Evolutionary conservation across 768 basidiomycete species (phyloP).

Genomic region (Tylopilus vinaceipallidus): DNA sequence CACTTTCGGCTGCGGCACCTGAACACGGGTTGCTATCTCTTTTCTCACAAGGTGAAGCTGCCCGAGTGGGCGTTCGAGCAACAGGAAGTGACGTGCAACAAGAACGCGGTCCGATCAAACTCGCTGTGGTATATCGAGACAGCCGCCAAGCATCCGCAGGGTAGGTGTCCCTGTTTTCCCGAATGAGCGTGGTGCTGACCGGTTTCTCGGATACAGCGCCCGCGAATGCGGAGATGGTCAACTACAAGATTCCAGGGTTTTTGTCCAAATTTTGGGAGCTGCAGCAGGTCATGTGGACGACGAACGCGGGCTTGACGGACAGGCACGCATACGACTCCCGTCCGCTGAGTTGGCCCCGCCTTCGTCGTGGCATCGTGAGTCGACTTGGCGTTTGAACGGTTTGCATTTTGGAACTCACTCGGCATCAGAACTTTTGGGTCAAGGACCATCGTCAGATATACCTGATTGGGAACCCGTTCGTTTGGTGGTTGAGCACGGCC

Average conservation of each 20-base stretch:
- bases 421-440: slow-evolving; percentile 91
- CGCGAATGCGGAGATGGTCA: slow-evolving; percentile 71
- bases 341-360: slow-evolving; percentile 87
- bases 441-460: slow-evolving; percentile 96
- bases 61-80: slow-evolving; percentile 98
- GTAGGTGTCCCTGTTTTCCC: slow-evolving; percentile 50
- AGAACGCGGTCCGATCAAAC: slow-evolving; percentile 87
- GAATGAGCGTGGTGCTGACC: background rate
- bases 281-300: slow-evolving; percentile 95
- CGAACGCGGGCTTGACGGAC: slow-evolving; percentile 94
- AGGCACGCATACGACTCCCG: slow-evolving; percentile 94
- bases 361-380: slow-evolving; percentile 90
- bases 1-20: slow-evolving; percentile 81
- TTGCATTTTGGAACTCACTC: slow-evolving; percentile 1
- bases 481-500: slow-evolving; percentile 86
- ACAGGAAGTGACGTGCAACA: slow-evolving; percentile 99
- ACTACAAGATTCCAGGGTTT: slow-evolving; percentile 90
- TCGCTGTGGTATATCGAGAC: slow-evolving; percentile 96
- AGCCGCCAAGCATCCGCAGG: slow-evolving; percentile 56
- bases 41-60: slow-evolving; percentile 96
- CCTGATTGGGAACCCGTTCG: slow-evolving; percentile 88
- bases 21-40: slow-evolving; percentile 92
- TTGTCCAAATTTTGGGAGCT: slow-evolving; percentile 88
- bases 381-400: background rate
- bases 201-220: slow-evolving; percentile 66